A percentile compares a stretch with the other conserved stretches of the same genome.
Evolutionary conservation across 805 yeast species (phyloP).

Genomic region (Kuraishia floccosa): DNA sequence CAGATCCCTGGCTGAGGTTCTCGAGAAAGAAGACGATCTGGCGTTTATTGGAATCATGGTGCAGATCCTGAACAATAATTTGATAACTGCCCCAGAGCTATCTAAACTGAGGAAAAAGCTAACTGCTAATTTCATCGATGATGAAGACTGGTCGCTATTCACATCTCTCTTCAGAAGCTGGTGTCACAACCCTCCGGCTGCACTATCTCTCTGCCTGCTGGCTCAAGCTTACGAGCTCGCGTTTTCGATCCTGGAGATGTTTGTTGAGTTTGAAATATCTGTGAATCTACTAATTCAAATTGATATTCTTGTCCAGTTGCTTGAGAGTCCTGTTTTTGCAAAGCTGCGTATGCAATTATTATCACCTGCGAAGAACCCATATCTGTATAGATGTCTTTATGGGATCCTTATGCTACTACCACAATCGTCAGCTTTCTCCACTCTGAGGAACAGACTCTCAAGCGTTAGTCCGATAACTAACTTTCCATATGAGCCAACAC

Average conservation of each 20-base stretch:
- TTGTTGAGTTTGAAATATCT: constrained; percentile 74
- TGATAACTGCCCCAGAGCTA: constrained; percentile 80
- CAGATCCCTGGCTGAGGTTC: constrained; percentile 65
- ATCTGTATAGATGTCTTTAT: constrained; percentile 74
- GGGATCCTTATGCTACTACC: constrained; percentile 92
- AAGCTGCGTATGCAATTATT: constrained; percentile 78
- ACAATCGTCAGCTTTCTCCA: constrained; percentile 83
- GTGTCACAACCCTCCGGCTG: constrained; percentile 88
- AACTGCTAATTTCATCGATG: constrained; percentile 30
- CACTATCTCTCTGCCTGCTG: constrained; percentile 71
- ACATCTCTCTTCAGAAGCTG: constrained; percentile 75
- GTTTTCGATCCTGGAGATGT: constrained; percentile 65
- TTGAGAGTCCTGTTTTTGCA: constrained; percentile 90
- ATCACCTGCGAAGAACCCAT: constrained; percentile 76
- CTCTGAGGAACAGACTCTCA: constrained; percentile 64
- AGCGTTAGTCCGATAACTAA: constrained; percentile 35
- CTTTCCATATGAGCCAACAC: constrained; percentile 5
- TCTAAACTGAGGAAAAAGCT: constrained; percentile 57
- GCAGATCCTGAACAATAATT: constrained; percentile 77
- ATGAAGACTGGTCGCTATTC: constrained; percentile 60
- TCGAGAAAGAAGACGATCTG: constrained; percentile 48
- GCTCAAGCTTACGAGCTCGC: constrained; percentile 87
- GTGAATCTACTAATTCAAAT: constrained; percentile 75
- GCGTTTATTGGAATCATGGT: constrained; percentile 72
- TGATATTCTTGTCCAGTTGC: constrained; percentile 78